Evolutionary conservation across 495 filamentous ascomycete species (phyloP), one percentile per base, ranked within the genome.

Genomic region (Penicillium verhagenii): DNA sequence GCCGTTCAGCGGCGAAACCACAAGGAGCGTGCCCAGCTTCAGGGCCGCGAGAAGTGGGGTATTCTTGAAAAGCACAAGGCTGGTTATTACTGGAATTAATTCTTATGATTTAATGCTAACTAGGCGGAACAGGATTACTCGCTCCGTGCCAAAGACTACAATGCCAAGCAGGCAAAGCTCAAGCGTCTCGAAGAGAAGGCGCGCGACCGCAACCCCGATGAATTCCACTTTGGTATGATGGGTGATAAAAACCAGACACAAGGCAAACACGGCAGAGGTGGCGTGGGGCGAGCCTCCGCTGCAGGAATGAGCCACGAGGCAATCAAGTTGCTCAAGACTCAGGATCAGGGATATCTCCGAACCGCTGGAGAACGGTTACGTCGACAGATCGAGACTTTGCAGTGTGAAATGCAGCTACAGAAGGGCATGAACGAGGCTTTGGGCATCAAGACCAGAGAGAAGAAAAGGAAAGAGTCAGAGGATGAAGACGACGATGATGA

Each of bases 221-320:
- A 96, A 72, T 98, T 97, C 77, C 86, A 89, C 73, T 96, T 90
- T 65, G 88, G 86, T 21, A 98, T 98, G 94, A 81, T 95, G 70
- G 79, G 74, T 31, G 67, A 65, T 3, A 73, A 72, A 56, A 66
- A 59, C 25, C 75, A 70, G 59, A 75, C 64, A 21, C 80, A 85
- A 50, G 83, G 86, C 25, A 81, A 82, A 52, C 84, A 87, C 57
- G 79, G 65, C 56, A 49, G 62, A 33, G 65, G 85, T 29, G 72
- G 74, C 1, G 78, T 79, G 23, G 66, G 66, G 37, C 69, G 73
- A 20, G 71, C 71, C 18, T 72, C 72, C 5, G 68, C 73, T 1
- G 65, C 64, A 6, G 67, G 75, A 13, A 68, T 91, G 49, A 79
- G 75, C 53, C 66, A 78, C 39, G 90, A 95, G 52, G 84, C 86